Evolutionary conservation across 164 flowering plant species (phyloP).

Genomic region (Tetrastigma voinierianum): DNA sequence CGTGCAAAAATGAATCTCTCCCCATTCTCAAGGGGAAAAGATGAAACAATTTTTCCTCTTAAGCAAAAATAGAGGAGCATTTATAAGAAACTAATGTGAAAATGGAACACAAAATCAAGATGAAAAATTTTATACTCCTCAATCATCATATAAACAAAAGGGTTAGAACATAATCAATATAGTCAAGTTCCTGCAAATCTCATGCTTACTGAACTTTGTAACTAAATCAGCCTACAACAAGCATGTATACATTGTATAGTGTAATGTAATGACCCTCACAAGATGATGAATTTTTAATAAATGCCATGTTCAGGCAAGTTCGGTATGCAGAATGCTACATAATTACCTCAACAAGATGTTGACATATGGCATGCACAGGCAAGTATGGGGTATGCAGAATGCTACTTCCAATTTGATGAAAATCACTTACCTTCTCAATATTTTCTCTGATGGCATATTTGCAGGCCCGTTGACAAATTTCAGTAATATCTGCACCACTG

Average conservation of each 20-base stretch:
- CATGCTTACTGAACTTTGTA: background rate
- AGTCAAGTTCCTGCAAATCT: background rate
- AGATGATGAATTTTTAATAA: background rate
- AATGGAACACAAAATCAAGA: background rate
- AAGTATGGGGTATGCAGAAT: background rate
- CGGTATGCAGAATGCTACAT: background rate
- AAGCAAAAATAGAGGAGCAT: background rate
- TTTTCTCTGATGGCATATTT: slow-evolving; percentile 70
- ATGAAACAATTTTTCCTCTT: background rate
- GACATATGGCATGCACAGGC: background rate
- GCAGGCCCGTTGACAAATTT: slow-evolving; percentile 69
- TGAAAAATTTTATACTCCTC: too few species aligned
- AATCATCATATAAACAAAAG: background rate
- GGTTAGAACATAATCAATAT: background rate
- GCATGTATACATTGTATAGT: background rate
- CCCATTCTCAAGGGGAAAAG: too few species aligned
- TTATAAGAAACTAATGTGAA: background rate
- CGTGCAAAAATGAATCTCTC: background rate
- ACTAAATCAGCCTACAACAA: background rate
- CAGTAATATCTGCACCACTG: slow-evolving; percentile 73
- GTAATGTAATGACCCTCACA: background rate
- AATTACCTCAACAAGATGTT: background rate
- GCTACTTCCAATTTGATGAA: background rate
- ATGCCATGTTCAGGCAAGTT: background rate
- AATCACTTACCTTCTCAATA: slow-evolving; percentile 52